Conservation (phyloP, 805 yeast genomes). For the Pichia phayaonensis region DNA sequence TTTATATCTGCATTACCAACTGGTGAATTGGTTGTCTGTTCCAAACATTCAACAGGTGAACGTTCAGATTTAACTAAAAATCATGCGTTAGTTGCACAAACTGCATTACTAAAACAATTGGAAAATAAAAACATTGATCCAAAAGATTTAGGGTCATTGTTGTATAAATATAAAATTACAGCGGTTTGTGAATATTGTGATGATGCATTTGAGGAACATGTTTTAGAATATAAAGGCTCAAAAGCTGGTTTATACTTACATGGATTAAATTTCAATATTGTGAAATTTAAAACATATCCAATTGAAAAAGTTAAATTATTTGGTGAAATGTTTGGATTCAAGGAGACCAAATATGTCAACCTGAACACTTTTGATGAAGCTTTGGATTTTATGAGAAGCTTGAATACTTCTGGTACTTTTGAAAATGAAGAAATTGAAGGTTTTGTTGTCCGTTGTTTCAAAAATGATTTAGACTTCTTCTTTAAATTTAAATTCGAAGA, state of each 20-base stretch:
- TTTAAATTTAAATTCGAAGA: constrained; percentile 94
- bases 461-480: constrained; percentile 46
- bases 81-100: constrained; percentile 72
- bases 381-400: constrained; percentile 43
- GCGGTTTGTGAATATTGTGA: constrained; percentile 93
- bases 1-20: constrained; percentile 69
- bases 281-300: constrained; percentile 56
- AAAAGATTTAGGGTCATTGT: constrained; percentile 45
- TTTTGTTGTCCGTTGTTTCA: constrained; percentile 72
- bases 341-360: constrained; percentile 40
- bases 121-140: constrained; percentile 30
- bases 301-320: constrained; percentile 53
- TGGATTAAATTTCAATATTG: constrained; percentile 70
- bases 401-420: constrained; percentile 62
- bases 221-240: constrained; percentile 60
- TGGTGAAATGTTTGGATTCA: constrained; percentile 66
- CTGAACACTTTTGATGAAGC: constrained; percentile 35
- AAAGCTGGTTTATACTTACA: constrained; percentile 81
- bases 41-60: constrained; percentile 80
- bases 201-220: constrained; percentile 90
- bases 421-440: constrained; percentile 80
- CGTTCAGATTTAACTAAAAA: constrained; percentile 41
- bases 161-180: constrained; percentile 52
- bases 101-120: constrained; percentile 50
- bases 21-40: constrained; percentile 78